A percentile compares a stretch with the other conserved stretches of the same genome.
These are phyloP conservation scores for Tetraselmis striata DNA, from an alignment of 139 green algal species.

Conservation along the genomic window DNA sequence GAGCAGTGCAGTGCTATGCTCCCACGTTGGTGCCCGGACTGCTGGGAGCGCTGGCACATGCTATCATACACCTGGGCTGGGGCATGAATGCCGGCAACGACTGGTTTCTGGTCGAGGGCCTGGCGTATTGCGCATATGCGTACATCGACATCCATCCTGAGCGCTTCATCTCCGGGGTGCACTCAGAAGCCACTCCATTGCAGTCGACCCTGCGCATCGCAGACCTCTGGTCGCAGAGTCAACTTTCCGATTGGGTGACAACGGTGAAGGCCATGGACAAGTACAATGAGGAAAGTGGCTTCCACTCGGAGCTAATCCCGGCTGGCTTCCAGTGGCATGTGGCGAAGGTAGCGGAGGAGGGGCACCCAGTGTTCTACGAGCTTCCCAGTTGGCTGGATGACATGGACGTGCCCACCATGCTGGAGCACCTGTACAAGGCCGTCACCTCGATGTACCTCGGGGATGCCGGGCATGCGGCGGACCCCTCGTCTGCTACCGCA, in stretches of 20 bases:
- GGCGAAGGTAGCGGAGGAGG: neutral
- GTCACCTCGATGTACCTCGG: neutral
- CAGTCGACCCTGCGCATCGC: neutral
- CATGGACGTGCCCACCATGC: too few relatives aligned
- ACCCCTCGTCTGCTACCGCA: neutral
- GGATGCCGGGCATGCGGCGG: neutral
- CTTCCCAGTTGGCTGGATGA: neutral
- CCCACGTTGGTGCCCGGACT: neutral
- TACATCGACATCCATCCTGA: conserved; percentile 1
- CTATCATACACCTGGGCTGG: conserved; percentile 5
- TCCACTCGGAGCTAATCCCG: conserved; percentile 1
- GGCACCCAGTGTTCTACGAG: neutral
- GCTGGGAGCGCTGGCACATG: neutral
- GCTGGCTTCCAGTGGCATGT: conserved; percentile 7
- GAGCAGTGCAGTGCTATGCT: neutral
- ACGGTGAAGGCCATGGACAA: neutral
- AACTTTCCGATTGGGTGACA: too few relatives aligned
- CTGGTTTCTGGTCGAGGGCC: neutral
- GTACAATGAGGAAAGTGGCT: too few relatives aligned
- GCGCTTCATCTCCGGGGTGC: neutral
- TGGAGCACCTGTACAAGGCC: neutral
- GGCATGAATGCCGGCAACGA: neutral
- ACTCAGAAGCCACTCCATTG: neutral
- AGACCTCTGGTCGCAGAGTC: too few relatives aligned
- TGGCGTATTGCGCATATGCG: neutral